Conservation (phyloP, 345 rosid species). For the Euclidium syriacum region DNA sequence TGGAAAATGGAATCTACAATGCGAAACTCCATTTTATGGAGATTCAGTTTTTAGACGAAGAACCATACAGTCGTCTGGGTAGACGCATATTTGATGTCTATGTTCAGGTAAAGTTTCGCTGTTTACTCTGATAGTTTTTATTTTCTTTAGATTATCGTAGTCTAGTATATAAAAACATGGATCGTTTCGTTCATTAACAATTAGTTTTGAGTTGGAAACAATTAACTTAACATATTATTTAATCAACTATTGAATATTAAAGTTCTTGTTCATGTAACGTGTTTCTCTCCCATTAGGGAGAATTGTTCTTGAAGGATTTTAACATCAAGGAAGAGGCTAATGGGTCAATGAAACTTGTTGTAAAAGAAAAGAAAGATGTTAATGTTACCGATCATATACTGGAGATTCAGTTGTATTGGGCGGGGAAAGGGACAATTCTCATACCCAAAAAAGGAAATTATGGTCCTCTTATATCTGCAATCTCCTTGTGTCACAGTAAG, state of each 20-base stretch:
- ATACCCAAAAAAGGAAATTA: conserved; percentile 44
- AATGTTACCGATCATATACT: conserved; percentile 32
- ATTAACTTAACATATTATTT: too few species aligned
- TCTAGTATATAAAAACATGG: too few species aligned
- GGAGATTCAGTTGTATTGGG: conserved; percentile 55
- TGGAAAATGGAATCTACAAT: conserved; percentile 46
- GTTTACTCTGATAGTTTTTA: background rate
- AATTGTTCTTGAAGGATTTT: conserved; percentile 35
- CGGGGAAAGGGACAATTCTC: conserved; percentile 41
- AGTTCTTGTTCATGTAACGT: too few species aligned
- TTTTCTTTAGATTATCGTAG: too few species aligned
- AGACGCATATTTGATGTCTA: conserved; percentile 57
- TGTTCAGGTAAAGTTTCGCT: conserved; percentile 35
- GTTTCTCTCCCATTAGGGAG: conserved; percentile 9
- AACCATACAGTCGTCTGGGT: conserved; percentile 34
- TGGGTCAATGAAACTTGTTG: conserved; percentile 26
- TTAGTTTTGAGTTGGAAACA: too few species aligned
- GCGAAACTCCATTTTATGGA: conserved; percentile 59
- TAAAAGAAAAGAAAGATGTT: background rate
- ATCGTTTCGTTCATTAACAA: too few species aligned
- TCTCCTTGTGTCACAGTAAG: conserved; percentile 44
- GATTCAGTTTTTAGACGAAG: conserved; percentile 42
- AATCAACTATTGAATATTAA: too few species aligned
- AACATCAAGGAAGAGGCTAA: conserved; percentile 41
- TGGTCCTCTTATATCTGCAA: conserved; percentile 64